Evolutionary conservation across 2,329 filamentous ascomycete species (phyloP), one percentile per base, ranked within the genome.

Genomic region (Grosmannia serpens): DNA sequence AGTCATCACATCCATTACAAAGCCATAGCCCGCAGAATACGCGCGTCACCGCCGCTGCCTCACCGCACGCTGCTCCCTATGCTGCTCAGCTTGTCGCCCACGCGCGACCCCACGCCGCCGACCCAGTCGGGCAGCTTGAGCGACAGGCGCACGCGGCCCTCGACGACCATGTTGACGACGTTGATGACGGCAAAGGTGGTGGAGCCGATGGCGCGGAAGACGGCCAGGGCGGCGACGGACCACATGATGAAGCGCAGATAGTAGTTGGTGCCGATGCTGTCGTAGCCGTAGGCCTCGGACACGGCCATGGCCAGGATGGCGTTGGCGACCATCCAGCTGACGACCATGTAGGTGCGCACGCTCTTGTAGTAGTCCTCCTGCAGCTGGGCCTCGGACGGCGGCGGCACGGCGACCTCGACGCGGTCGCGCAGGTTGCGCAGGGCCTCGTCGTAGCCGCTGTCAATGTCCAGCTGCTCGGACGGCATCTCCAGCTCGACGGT

Each of bases 281-380:
- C 82, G 61, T 80, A 78, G 52, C 82, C 82, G 73, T 96, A 99
- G 3, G 88, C 84, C 73, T 99, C 94, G 6, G 83, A 88, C 17
- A 97, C 86, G 2, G 87, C 83, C 94, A 99, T 99, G 69, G 89
- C 92, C 44, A 99, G 84, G 60, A 96, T 84, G 4, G 88, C 90
- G 70, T 99, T 99, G 66, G 85, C 84, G 41, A 95, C 81, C 81
- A 99, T 90, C 94, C 94, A 99, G 53, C 86, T 81, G 50, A 95
- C 85, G 15, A 99, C 94, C 86, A 99, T 95, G 83, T 99, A 99
- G 0, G 94, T 99, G 58, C 94, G 85, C 56, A 99, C 94, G 47
- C 87, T 89, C 71, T 91, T 89, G 80, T 99, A 99, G 80, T 99
- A 99, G 74, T 99, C 94, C 72, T 99, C 94, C 71, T 99, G 94